Conservation (phyloP, 2,329 filamentous ascomycete species). For the Calycina marina region DNA sequence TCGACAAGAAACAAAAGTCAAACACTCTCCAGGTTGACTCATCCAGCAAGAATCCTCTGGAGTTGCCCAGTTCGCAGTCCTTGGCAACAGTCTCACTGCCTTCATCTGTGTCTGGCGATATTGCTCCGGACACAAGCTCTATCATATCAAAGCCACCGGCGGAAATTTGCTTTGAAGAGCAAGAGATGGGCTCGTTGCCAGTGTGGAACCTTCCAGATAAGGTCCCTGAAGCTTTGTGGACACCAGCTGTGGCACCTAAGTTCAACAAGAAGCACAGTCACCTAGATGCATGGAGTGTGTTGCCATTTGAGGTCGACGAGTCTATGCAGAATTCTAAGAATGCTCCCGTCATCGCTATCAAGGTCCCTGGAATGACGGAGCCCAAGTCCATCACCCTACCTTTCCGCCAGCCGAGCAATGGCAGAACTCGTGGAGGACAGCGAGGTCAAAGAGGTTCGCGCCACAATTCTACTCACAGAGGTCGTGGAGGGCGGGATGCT, state of each 20-base stretch:
- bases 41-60: slow-evolving; percentile 50
- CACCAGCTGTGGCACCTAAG: slow-evolving; percentile 33
- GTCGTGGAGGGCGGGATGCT: slow-evolving; percentile 18
- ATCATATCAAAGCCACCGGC: slow-evolving; percentile 53
- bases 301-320: neutral
- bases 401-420: slow-evolving; percentile 20
- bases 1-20: slow-evolving; percentile 40
- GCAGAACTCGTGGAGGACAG: slow-evolving; percentile 16
- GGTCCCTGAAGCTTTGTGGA: slow-evolving; percentile 48
- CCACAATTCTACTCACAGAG: slow-evolving; percentile 16
- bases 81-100: slow-evolving; percentile 60
- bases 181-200: slow-evolving; percentile 66
- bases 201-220: slow-evolving; percentile 51
- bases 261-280: neutral
- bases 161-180: slow-evolving; percentile 68
- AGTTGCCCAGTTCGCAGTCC: slow-evolving; percentile 32
- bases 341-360: slow-evolving; percentile 27
- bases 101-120: slow-evolving; percentile 8
- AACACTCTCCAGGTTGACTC: slow-evolving; percentile 50
- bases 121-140: slow-evolving; percentile 28
- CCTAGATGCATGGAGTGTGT: neutral
- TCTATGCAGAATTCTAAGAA: slow-evolving; percentile 24
- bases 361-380: slow-evolving; percentile 30
- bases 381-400: slow-evolving; percentile 26
- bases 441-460: slow-evolving; percentile 9